Evolutionary conservation across 31 red algal genomes (phyloP).

Genomic region (Asparagopsis taxiformis): DNA sequence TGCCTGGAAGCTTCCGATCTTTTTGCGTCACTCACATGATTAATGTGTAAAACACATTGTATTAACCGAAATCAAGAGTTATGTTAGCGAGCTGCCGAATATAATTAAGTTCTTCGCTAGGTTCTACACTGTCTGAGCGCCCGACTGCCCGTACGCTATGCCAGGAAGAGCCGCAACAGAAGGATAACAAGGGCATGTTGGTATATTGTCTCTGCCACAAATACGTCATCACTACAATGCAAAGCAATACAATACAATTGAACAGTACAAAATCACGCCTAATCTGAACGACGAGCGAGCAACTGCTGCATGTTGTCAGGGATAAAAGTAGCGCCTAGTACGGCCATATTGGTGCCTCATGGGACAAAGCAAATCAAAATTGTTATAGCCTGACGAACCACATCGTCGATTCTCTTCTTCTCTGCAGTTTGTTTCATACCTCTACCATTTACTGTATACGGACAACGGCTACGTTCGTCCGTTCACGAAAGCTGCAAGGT

Average conservation of each 20-base stretch:
- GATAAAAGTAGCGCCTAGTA: neutral
- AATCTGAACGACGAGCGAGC: neutral
- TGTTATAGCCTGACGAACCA: neutral
- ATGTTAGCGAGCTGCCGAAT: neutral
- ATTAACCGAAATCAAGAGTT: too few species aligned
- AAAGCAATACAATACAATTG: neutral
- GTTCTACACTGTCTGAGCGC: neutral
- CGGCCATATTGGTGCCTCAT: neutral
- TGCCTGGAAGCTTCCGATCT: neutral
- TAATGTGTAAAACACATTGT: too few species aligned
- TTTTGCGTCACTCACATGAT: neutral
- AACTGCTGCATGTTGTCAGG: neutral
- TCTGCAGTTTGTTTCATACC: conserved; percentile 1
- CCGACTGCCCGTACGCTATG: neutral
- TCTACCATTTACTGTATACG: neutral
- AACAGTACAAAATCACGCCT: neutral
- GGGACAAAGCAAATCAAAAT: neutral
- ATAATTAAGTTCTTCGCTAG: neutral
- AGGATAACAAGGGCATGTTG: neutral
- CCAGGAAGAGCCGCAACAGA: conserved; percentile 2
- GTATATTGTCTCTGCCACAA: neutral
- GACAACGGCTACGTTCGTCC: neutral
- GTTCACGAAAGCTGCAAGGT: neutral
- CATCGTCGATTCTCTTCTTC: neutral
- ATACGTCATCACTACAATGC: conserved; percentile 1